Percentiles rank a stretch among this genome's conserved stretches.
Conservation (phyloP, 2,329 filamentous ascomycete species). For the Colletotrichum siamense region DNA sequence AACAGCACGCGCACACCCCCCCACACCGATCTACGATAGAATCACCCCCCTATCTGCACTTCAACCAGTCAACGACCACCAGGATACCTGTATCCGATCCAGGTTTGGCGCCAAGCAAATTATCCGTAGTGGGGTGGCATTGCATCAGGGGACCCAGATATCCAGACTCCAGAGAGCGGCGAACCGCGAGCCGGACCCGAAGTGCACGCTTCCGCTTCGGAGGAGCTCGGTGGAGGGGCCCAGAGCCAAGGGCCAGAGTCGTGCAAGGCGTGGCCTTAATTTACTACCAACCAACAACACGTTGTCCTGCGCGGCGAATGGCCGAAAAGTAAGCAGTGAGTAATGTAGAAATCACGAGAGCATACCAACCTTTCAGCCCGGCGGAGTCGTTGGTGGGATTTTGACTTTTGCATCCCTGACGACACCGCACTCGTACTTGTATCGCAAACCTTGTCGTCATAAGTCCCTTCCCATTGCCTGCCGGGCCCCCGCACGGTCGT, state of each 20-base stretch:
- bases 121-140: slow-evolving; percentile 16
- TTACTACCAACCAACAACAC: neutral
- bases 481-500: neutral
- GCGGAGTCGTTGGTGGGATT: neutral
- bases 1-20: neutral
- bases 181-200: slow-evolving; percentile 9
- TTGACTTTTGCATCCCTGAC: slow-evolving; percentile 17
- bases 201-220: slow-evolving; percentile 1
- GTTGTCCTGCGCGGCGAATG: neutral
- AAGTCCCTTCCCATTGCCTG: slow-evolving; percentile 1
- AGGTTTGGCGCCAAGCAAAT: slow-evolving; percentile 8
- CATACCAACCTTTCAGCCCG: neutral
- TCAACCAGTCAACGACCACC: neutral
- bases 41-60: neutral
- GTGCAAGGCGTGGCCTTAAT: neutral
- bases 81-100: slow-evolving; percentile 1
- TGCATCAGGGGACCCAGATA: slow-evolving; percentile 8
- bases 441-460: slow-evolving; percentile 11
- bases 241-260: neutral
- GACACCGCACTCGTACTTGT: neutral
- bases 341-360: neutral
- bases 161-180: neutral
- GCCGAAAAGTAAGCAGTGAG: neutral
- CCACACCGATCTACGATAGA: neutral
- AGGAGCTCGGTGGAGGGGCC: slow-evolving; percentile 7